These are phyloP conservation scores for Coemansia sp. DNA, from an alignment of 192 early-diverging fungal genomes.

Conservation along the genomic window DNA sequence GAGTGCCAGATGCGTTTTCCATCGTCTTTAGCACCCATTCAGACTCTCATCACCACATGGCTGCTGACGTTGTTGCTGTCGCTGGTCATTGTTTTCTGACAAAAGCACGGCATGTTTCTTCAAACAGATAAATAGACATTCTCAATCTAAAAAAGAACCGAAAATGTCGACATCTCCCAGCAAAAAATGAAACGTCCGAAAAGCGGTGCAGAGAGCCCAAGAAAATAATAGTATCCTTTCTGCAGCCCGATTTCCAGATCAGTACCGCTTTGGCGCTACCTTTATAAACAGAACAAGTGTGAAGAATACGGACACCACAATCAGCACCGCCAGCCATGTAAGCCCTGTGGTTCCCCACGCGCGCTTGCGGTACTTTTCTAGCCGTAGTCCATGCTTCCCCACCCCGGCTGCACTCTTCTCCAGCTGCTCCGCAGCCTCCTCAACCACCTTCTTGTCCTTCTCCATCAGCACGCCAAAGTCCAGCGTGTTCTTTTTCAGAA, in stretches of 20 bases:
- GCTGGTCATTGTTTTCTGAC: no score
- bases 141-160: not conserved
- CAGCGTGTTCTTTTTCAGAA: conserved; percentile 47
- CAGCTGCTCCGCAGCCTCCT: conserved; percentile 34
- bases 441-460: conserved; percentile 44
- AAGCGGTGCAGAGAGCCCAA: no score
- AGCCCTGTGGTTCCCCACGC: conserved; percentile 55
- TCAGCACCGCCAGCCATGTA: conserved; percentile 46
- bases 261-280: conserved; percentile 55
- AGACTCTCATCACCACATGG: no score
- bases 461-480: conserved; percentile 49
- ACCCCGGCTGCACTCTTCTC: conserved; percentile 36
- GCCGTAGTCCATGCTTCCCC: conserved; percentile 35
- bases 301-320: conserved; percentile 49
- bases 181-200: no score
- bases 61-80: no score
- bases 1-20: no score
- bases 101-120: no score
- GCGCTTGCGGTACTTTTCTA: conserved; percentile 51
- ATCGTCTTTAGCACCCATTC: no score
- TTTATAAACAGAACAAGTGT: conserved; percentile 53
- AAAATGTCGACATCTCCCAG: not conserved
- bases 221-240: not conserved
- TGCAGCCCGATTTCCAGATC: not conserved
- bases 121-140: not conserved